A percentile compares a stretch with the other conserved stretches of the same genome.
Evolutionary conservation across 2,329 filamentous ascomycete genomes (phyloP).

Genomic region (Colletotrichum musae): DNA sequence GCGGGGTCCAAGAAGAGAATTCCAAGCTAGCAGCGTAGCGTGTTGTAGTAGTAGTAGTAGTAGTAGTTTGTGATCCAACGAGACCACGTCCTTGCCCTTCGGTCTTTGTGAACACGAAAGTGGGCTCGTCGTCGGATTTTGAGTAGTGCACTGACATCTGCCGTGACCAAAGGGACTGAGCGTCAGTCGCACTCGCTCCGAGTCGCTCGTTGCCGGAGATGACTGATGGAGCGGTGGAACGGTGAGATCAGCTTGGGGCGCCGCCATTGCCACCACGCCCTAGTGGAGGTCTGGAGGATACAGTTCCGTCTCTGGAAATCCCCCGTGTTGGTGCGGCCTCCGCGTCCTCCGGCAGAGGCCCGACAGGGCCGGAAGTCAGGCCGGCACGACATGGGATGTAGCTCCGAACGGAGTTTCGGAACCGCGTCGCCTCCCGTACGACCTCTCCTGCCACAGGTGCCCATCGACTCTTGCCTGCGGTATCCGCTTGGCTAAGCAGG

Average conservation of each 20-base stretch:
- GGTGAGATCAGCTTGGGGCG: slow-evolving; percentile 4
- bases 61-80: not conserved
- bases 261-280: not conserved
- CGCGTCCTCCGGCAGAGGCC: slow-evolving; percentile 27
- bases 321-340: not conserved
- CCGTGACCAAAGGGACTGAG: not conserved
- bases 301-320: not conserved
- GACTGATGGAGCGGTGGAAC: slow-evolving; percentile 12
- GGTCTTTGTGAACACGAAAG: slow-evolving; percentile 12
- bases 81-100: slow-evolving; percentile 5
- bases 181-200: not conserved
- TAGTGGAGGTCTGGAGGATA: not conserved
- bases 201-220: slow-evolving; percentile 15
- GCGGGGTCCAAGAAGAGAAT: slow-evolving; percentile 1
- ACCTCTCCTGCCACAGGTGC: too few relatives aligned
- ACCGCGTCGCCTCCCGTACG: not conserved
- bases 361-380: slow-evolving; percentile 29
- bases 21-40: not conserved
- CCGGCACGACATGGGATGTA: slow-evolving; percentile 17
- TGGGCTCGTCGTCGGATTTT: slow-evolving; percentile 19
- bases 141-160: slow-evolving; percentile 13
- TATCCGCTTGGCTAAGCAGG: not conserved
- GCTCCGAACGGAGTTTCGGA: slow-evolving; percentile 7
- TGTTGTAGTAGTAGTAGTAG: slow-evolving; percentile 1
- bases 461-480: too few relatives aligned